Evolutionary conservation across 371 early-diverging fungal genomes (phyloP).

Genomic region (Rhizopus arrhizus): DNA sequence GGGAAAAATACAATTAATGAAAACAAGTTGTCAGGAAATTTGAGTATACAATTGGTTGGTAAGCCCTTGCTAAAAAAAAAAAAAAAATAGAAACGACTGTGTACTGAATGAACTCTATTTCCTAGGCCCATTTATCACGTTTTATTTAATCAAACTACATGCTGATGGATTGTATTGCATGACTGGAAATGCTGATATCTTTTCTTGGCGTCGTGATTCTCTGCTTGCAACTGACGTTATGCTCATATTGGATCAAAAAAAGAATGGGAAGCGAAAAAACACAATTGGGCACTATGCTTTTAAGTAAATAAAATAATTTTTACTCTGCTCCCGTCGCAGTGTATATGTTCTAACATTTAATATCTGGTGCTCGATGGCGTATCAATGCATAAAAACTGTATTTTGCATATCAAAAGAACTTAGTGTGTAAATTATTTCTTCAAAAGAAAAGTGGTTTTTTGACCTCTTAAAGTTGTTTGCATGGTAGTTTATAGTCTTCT

Average conservation of each 20-base stretch:
- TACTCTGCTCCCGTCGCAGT: constrained; percentile 18
- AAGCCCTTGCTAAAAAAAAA: constrained; percentile 19
- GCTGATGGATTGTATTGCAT: constrained; percentile 31
- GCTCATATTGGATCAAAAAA: constrained; percentile 11
- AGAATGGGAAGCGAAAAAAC: constrained; percentile 18
- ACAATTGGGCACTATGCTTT: constrained; percentile 11
- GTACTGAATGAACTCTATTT: constrained; percentile 22
- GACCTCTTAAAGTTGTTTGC: too few relatives aligned
- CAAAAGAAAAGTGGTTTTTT: too few relatives aligned
- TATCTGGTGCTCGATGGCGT: constrained; percentile 16
- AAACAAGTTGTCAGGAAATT: constrained; percentile 15
- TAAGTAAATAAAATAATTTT: constrained; percentile 11
- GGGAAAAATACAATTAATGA: constrained; percentile 25
- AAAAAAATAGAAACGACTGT: constrained; percentile 8
- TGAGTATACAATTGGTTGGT: constrained; percentile 24
- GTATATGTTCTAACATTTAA: constrained; percentile 20
- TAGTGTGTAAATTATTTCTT: too few relatives aligned
- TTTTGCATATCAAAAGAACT: too few relatives aligned
- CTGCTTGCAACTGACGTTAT: constrained; percentile 14
- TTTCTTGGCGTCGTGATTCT: constrained; percentile 18
- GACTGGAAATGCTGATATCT: constrained; percentile 28
- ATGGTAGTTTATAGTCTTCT: too few relatives aligned
- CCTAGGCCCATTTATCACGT: constrained; percentile 19
- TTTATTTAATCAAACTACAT: constrained; percentile 33
- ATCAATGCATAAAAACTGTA: constrained; percentile 8